Base-by-base conservation (phyloP, 371 early-diverging fungal genomes). In the Mortierella sp. region DNA sequence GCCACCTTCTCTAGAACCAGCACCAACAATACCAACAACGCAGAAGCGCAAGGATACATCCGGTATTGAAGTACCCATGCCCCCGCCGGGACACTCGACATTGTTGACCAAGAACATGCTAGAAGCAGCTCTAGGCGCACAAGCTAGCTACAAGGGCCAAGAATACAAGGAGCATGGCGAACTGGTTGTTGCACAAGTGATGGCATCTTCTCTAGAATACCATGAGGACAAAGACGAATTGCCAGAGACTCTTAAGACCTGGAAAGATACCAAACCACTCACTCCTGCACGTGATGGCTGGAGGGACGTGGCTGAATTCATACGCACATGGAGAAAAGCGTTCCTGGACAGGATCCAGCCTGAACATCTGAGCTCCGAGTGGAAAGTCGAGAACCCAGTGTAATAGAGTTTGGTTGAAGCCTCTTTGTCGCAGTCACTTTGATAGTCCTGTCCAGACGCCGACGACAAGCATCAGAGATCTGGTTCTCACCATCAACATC, bases 161-260 rank as follows among this genome's bases (percentile, higher is more conserved):
- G 65, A 57, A 46, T 74, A 64, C 37, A 59, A 49, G 49, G 76
- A 74, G 48, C 76, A 74, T 40, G 76, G 76, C 1, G 64, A 68
- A 47, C 28, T 74, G 44, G 76, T 74, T 1, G 24, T 74, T 21
- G 65, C 68, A 12, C 58, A 44, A 22, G 54, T 68, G 8, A 74
- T 74, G 76, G 76, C 76, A 5, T 49, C 65, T 1, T 74, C 76
- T 19, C 54, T 51, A 0, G 60, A 67, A 25, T 74, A 21, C 37
- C 54, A 67, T n/a, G 28, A 60, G 13, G 76, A 74, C 40, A 39
- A 47, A 16, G 49, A 56, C 12, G 76, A 74, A 40, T 28, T 54
- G 13, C 43, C 21, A n/a, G 76, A 60, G 31, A 68, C 69, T 25
- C 57, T 68, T 2, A 17, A 29, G 34, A 13, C 43, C 13, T 74